These are phyloP conservation scores for Mucor indicus DNA, from an alignment of 371 early-diverging fungal species.

Conservation along the genomic window DNA sequence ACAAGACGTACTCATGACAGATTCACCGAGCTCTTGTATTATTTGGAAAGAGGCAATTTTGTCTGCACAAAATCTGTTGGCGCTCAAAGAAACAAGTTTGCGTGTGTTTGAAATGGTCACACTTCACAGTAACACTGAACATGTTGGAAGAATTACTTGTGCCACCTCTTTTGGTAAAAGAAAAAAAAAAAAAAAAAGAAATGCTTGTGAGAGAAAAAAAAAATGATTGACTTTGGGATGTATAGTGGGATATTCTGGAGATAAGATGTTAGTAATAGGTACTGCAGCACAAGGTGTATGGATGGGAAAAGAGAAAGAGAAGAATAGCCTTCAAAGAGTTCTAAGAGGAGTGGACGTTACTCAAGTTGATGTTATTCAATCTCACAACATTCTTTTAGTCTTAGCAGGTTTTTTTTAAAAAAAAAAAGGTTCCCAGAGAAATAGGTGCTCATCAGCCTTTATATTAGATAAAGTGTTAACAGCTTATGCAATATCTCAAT, in stretches of 20 bases:
- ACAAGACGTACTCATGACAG: conserved; percentile 7
- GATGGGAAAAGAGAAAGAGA: conserved; percentile 34
- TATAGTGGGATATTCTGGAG: conserved; percentile 5
- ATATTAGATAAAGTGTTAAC: conserved; percentile 41
- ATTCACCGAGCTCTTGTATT: neutral
- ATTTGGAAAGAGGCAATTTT: conserved; percentile 8
- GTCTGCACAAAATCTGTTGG: neutral
- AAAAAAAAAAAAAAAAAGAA: too few species aligned
- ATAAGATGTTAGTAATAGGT: conserved; percentile 63
- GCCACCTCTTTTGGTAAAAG: conserved; percentile 44
- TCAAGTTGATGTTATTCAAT: conserved; percentile 28
- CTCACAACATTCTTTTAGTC: conserved; percentile 14
- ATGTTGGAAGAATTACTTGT: conserved; percentile 44
- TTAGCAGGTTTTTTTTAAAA: conserved; percentile 13
- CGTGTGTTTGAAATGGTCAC: conserved; percentile 1
- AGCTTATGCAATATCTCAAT: conserved; percentile 66
- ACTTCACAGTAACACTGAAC: conserved; percentile 31
- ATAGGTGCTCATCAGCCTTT: too few species aligned
- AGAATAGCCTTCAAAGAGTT: conserved; percentile 21
- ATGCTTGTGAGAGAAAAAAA: too few species aligned
- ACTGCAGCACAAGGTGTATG: conserved; percentile 79
- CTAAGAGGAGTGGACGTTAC: conserved; percentile 24
- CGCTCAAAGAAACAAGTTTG: neutral
- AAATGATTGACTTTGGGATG: too few species aligned
- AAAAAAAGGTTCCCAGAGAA: too few species aligned